phyloP scores from a whole-genome alignment of 139 green algal genomes.

The Yamagishiella unicocca region DNA sequence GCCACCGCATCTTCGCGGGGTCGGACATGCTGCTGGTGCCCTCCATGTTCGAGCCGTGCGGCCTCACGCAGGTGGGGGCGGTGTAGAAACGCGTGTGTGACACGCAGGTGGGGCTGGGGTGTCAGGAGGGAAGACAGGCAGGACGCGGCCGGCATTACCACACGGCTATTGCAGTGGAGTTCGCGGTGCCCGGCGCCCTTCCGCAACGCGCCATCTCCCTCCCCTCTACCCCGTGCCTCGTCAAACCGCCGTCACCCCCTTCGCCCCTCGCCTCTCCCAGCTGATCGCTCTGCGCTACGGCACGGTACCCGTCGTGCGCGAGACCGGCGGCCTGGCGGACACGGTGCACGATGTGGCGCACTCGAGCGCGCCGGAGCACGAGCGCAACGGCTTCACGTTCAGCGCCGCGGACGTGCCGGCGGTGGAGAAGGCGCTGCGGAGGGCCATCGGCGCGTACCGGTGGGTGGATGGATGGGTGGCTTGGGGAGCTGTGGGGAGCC shows the following conservation, averaged over 20 bases:
- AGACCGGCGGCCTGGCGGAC: slow-evolving; percentile 80
- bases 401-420: slow-evolving; percentile 71
- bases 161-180: no score
- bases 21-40: slow-evolving; percentile 89
- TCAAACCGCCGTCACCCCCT: not conserved
- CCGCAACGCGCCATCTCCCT: no score
- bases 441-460: slow-evolving; percentile 70
- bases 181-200: no score
- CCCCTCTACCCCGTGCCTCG: not conserved
- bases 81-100: no score
- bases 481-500: not conserved
- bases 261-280: slow-evolving; percentile 20
- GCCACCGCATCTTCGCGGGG: slow-evolving; percentile 86
- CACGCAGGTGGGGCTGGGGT: no score
- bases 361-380: slow-evolving; percentile 11
- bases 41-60: slow-evolving; percentile 94
- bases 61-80: slow-evolving; percentile 85
- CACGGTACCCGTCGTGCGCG: slow-evolving; percentile 49
- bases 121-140: no score
- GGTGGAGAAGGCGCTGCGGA: slow-evolving; percentile 74
- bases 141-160: no score
- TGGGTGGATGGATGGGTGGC: not conserved
- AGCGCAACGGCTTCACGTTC: slow-evolving; percentile 90
- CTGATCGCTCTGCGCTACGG: slow-evolving; percentile 79
- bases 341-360: slow-evolving; percentile 83